Evolutionary conservation across 495 filamentous ascomycete species (phyloP), one percentile per base, ranked within the genome.

Genomic region (Venustampulla echinocandica): DNA sequence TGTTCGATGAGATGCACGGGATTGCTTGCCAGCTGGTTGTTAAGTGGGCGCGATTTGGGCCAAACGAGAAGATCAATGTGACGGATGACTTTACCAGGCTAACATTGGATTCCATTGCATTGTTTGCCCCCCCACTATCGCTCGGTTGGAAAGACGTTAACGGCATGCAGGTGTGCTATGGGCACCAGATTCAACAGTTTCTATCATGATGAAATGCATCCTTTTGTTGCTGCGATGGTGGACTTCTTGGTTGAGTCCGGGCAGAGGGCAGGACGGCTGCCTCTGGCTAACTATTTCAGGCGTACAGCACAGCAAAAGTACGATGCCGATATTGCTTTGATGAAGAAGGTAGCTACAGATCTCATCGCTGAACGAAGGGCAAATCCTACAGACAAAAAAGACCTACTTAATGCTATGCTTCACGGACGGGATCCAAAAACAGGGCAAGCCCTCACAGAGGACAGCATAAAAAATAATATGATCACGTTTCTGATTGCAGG

Each of bases 1-100:
- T 87, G 84, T 86, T 82, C 53, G 66, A 73, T 46, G 80, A 82
- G 45, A 88, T 89, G 84, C 77, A 82, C 47, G 85, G 87, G 55
- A 76, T 87, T 38, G 71, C 80, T 0, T 65, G 64, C 0, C 84
- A 90, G 49, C 64, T 89, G n/a, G 70, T 75, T 9, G 69, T 85
- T 52, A 87, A 87, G 62, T 89, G 82, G 81, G 82, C 80, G 13
- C 75, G 84, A 21, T 69, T 75, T 48, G 84, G 83, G 0, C 60
- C 76, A 0, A 54, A 65, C 2, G 51, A 69, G 14, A 63, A 70
- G 14, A 84, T 88, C 51, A 61, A 64, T 20, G 75, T 76, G 1
- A 70, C 76, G 0, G 81, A 81, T n/a, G 81, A 87, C 59, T 86
- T 89, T 48, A 88, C 85, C 2, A 75, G 82, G 9, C 61, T 90